Evolutionary conservation across 768 basidiomycete genomes (phyloP).

Genomic region (Exsudoporus frostii): DNA sequence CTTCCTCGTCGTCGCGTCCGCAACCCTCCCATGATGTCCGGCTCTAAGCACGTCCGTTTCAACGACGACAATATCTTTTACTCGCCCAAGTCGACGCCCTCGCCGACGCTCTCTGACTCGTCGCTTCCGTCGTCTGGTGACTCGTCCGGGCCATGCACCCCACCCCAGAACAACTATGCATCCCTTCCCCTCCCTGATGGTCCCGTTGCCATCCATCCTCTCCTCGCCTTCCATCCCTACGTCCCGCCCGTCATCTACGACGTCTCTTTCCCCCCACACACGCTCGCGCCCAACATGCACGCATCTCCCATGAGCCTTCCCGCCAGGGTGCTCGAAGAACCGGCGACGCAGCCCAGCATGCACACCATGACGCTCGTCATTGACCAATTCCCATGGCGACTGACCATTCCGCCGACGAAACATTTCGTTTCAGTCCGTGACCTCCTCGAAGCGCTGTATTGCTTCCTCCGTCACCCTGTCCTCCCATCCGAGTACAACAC

Average conservation of each 20-base stretch:
- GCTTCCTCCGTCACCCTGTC: slow-evolving; percentile 40
- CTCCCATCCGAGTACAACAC: slow-evolving; percentile 39
- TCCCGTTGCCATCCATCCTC: slow-evolving; percentile 30
- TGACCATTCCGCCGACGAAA: slow-evolving; percentile 29
- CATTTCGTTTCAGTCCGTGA: slow-evolving; percentile 42
- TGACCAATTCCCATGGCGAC: slow-evolving; percentile 33
- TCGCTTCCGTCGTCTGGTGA: slow-evolving; percentile 31
- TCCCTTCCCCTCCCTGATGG: slow-evolving; percentile 24
- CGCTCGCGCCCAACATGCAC: slow-evolving; percentile 21
- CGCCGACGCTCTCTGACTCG: slow-evolving; percentile 27
- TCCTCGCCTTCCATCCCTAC: slow-evolving; percentile 29
- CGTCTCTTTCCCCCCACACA: slow-evolving; percentile 16
- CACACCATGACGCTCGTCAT: slow-evolving; percentile 30
- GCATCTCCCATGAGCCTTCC: slow-evolving; percentile 28
- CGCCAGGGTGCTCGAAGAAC: slow-evolving; percentile 20
- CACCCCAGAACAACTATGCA: slow-evolving; percentile 23
- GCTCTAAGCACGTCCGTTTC: slow-evolving; percentile 29
- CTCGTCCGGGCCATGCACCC: slow-evolving; percentile 28
- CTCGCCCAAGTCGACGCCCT: slow-evolving; percentile 26
- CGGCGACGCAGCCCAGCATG: slow-evolving; percentile 32
- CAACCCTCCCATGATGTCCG: slow-evolving; percentile 19
- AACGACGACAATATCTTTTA: slow-evolving; percentile 32
- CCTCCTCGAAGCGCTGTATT: slow-evolving; percentile 46
- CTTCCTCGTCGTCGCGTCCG: slow-evolving; percentile 5
- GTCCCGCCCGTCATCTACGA: slow-evolving; percentile 22